Percentiles rank a stretch among this genome's conserved stretches.
Evolutionary conservation across 2,329 filamentous ascomycete species (phyloP).

Genomic region (Podosphaera fusca): DNA sequence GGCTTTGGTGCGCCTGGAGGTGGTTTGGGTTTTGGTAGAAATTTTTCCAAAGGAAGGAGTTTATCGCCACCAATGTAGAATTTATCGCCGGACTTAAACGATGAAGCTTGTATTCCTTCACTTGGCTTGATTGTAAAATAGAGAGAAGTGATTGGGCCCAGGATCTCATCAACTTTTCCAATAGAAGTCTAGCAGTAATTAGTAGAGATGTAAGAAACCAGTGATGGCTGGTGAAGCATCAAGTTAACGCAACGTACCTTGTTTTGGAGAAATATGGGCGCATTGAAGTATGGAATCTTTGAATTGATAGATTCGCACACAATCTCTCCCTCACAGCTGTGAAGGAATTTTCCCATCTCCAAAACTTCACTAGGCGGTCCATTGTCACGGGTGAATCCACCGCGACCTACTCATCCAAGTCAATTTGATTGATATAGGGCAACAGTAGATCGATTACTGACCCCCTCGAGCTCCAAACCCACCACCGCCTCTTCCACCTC

Average conservation of each 20-base stretch:
- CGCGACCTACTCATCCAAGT: conserved; percentile 25
- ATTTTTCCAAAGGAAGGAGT: conserved; percentile 82
- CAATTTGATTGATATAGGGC: conserved; percentile 1
- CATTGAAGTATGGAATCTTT: conserved; percentile 98
- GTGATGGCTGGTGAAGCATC: background rate
- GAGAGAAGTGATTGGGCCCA: conserved; percentile 92
- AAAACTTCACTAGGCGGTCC: conserved; percentile 36
- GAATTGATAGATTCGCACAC: conserved; percentile 87
- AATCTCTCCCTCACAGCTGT: conserved; percentile 93
- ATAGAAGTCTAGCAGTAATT: conserved; percentile 38
- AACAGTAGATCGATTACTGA: conserved; percentile 3
- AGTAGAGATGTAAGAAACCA: background rate
- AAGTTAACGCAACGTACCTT: conserved; percentile 32
- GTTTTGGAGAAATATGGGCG: conserved; percentile 96
- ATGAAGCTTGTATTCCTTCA: conserved; percentile 83
- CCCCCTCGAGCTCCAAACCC: conserved; percentile 24
- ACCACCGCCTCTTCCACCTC: conserved; percentile 25
- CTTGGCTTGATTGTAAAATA: conserved; percentile 96
- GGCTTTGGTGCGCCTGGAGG: conserved; percentile 42
- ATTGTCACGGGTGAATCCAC: conserved; percentile 36
- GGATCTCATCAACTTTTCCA: conserved; percentile 94
- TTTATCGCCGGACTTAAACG: conserved; percentile 91
- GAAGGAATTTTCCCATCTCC: conserved; percentile 89
- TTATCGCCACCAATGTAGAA: conserved; percentile 93
- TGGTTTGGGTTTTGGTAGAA: conserved; percentile 81